phyloP scores from a whole-genome alignment of 495 filamentous ascomycete species.

The Penicillium nucicola region DNA sequence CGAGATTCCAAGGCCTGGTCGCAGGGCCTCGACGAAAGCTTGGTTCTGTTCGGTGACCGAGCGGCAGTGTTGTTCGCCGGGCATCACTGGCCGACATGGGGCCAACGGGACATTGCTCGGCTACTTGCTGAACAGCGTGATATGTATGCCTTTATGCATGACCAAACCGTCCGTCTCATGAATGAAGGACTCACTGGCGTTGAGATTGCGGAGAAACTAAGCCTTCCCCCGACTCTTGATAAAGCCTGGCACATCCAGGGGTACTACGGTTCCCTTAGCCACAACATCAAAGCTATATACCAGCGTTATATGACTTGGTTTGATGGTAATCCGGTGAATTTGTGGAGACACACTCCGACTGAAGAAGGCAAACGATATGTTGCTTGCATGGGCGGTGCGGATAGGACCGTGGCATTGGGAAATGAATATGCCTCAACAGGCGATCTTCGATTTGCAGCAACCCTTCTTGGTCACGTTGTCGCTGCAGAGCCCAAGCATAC shows the following conservation, averaged over 20 bases:
- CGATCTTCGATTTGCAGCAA: constrained; percentile 21
- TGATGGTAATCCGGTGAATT: constrained; percentile 32
- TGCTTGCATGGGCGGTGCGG: constrained; percentile 19
- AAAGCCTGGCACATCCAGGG: constrained; percentile 25
- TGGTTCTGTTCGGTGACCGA: constrained; percentile 9
- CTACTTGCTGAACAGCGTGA: constrained; percentile 28
- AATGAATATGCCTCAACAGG: constrained; percentile 1
- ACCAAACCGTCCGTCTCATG: constrained; percentile 30
- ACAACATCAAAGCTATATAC: constrained; percentile 39
- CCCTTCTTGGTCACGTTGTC: constrained; percentile 19
- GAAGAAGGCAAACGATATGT: constrained; percentile 25
- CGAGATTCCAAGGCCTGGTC: constrained; percentile 21
- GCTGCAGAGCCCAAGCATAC: constrained; percentile 5
- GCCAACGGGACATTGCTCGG: constrained; percentile 7
- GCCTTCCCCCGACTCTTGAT: constrained; percentile 19
- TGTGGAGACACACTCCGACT: constrained; percentile 30
- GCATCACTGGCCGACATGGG: constrained; percentile 33
- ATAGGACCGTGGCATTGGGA: constrained; percentile 11
- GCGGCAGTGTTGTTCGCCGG: constrained; percentile 16
- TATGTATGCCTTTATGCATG: constrained; percentile 34
- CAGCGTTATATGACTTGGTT: constrained; percentile 38
- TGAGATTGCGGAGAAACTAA: constrained; percentile 31
- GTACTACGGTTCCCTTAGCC: constrained; percentile 33
- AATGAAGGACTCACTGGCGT: constrained; percentile 21
- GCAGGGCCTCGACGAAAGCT: constrained; percentile 13